Percentiles rank a stretch among this genome's conserved stretches.
Conservation (phyloP, 805 yeast genomes). For the Candida krabiensis region DNA sequence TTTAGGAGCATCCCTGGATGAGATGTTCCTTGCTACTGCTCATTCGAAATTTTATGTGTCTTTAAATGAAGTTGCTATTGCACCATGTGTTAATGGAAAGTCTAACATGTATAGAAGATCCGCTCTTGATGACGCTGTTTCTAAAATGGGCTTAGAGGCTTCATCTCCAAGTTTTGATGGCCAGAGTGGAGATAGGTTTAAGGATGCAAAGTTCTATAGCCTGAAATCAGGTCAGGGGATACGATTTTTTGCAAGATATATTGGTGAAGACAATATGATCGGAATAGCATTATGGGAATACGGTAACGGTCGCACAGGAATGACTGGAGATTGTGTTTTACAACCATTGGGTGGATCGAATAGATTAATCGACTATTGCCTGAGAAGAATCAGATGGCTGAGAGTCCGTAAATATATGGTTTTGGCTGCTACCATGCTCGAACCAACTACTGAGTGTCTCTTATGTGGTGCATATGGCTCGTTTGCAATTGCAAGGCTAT, state of each 20-base stretch:
- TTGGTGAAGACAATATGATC: slow-evolving; percentile 93
- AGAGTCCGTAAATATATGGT: slow-evolving; percentile 89
- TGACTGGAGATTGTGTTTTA: slow-evolving; percentile 75
- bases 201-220: slow-evolving; percentile 33
- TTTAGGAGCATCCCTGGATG: slow-evolving; percentile 73
- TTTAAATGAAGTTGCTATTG: slow-evolving; percentile 68
- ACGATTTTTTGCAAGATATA: slow-evolving; percentile 71
- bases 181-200: slow-evolving; percentile 32
- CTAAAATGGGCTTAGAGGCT: slow-evolving; percentile 32
- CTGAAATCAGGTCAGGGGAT: slow-evolving; percentile 47
- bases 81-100: slow-evolving; percentile 92
- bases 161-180: slow-evolving; percentile 32
- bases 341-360: slow-evolving; percentile 62
- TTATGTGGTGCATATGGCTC: slow-evolving; percentile 68
- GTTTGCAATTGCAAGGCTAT: slow-evolving; percentile 51
- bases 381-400: slow-evolving; percentile 79
- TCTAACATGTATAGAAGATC: slow-evolving; percentile 74
- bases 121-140: slow-evolving; percentile 60
- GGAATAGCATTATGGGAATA: slow-evolving; percentile 81
- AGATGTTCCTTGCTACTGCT: slow-evolving; percentile 79
- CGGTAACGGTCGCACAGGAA: slow-evolving; percentile 66
- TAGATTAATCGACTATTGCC: slow-evolving; percentile 52
- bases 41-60: slow-evolving; percentile 85
- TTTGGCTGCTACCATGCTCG: slow-evolving; percentile 75
- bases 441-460: slow-evolving; percentile 82